Base-by-base conservation (phyloP, 75 land plant genomes). In the Pinus taeda region DNA sequence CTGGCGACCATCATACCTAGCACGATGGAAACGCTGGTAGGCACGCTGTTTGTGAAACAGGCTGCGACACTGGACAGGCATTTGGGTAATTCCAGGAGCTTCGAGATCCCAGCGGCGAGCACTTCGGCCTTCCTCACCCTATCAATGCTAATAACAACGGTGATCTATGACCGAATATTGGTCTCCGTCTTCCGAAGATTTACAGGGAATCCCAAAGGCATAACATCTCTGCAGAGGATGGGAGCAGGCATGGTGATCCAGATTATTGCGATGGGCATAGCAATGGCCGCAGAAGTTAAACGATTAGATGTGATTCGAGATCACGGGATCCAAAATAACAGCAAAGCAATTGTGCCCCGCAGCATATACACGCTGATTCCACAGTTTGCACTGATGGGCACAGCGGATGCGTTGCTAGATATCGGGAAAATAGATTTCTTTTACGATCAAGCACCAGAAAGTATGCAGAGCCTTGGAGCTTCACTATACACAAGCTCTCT, bases 401-500 rank as follows among this genome's bases (percentile, higher is more conserved):
- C 90, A 8, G 89, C 80, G 30, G 94, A 90, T 60, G 94, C 88
- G 57, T 93, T 96, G 77, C 87, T 72, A 22, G 87, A 83, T 53
- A 82, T 92, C 56, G 98, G 94, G 3, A 71, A 90, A 78, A 69
- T 96, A 29, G 98, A 96, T 63, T 96, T 96, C 70, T 94, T 94
- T 88, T 92, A 93, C 65, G 90, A 88, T 72, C 92, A 96, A 64
- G 87, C 94, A 0, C 97, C 97, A 11, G 90, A 85, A 22, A 88
- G 83, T 45, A 92, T 96, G 97, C 88, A 90, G 61, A 96, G 98
- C 85, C 77, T 96, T 6, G 98, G 97, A 12, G 90, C 92, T 1
- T 90, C 96, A 2, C 81, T 90, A 57, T 96, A 85, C 79, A 87
- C 96, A 1, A 94, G 93, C 57, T 90, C 89, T 26, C 80, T 93